phyloP scores from a whole-genome alignment of 176 grass and related monocot species.

The Avena eriantha region DNA sequence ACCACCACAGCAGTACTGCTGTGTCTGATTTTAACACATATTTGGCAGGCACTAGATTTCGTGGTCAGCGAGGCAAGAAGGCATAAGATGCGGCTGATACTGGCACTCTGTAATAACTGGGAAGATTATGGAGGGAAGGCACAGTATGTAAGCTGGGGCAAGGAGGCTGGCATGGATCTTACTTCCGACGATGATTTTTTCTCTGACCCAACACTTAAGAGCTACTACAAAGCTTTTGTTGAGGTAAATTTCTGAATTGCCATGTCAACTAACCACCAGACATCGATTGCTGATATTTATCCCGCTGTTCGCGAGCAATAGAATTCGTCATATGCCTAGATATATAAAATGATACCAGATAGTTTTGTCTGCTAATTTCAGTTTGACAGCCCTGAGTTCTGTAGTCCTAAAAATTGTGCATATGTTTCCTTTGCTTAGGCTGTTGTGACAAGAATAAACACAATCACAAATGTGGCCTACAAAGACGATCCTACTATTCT shows the following conservation, averaged over 20 bases:
- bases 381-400: neutral
- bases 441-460: slow-evolving; percentile 75
- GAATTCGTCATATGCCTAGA: neutral
- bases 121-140: slow-evolving; percentile 78
- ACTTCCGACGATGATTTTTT: slow-evolving; percentile 79
- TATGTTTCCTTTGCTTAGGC: slow-evolving; percentile 46
- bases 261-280: neutral
- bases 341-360: neutral
- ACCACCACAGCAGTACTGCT: too few species aligned
- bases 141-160: slow-evolving; percentile 77
- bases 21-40: neutral
- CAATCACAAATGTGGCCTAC: slow-evolving; percentile 73
- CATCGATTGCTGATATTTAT: neutral
- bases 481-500: slow-evolving; percentile 84
- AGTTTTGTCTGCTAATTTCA: neutral
- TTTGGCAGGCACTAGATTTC: slow-evolving; percentile 75
- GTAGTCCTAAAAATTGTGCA: neutral
- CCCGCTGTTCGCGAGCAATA: neutral
- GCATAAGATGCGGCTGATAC: slow-evolving; percentile 61
- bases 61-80: slow-evolving; percentile 83
- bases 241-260: slow-evolving; percentile 45
- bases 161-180: slow-evolving; percentile 59
- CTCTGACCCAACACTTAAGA: slow-evolving; percentile 63
- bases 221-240: slow-evolving; percentile 86
- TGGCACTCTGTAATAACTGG: slow-evolving; percentile 80